phyloP scores from a whole-genome alignment of 768 basidiomycete genomes.

The Xerocomellus chrysenteron region DNA sequence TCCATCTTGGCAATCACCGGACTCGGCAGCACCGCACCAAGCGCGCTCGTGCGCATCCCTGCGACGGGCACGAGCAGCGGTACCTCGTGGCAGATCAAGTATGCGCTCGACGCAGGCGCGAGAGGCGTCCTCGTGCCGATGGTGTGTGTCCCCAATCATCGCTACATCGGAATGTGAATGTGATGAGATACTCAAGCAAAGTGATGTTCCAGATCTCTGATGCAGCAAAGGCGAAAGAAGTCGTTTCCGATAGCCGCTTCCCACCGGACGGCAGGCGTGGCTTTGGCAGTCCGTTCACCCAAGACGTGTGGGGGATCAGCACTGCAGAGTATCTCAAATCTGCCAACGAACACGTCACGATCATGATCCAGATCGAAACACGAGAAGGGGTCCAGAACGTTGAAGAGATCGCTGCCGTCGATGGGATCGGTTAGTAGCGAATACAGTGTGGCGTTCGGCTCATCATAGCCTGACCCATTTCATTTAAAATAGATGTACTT shows the following conservation, averaged over 20 bases:
- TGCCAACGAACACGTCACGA: conserved; percentile 55
- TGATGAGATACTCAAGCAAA: neutral
- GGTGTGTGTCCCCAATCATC: conserved; percentile 37
- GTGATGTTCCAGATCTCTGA: conserved; percentile 44
- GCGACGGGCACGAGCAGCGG: conserved; percentile 57
- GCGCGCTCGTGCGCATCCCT: conserved; percentile 59
- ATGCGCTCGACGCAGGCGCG: conserved; percentile 67
- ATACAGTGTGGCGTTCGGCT: neutral
- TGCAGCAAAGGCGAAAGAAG: conserved; percentile 52
- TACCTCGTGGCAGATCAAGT: conserved; percentile 71
- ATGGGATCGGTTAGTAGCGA: conserved; percentile 52
- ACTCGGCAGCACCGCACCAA: conserved; percentile 44
- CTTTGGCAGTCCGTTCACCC: conserved; percentile 64
- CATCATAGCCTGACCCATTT: neutral
- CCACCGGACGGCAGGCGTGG: conserved; percentile 63
- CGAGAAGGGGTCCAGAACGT: conserved; percentile 57
- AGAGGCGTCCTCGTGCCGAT: conserved; percentile 65
- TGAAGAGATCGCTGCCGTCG: conserved; percentile 56
- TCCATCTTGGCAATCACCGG: conserved; percentile 53
- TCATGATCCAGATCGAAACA: conserved; percentile 71
- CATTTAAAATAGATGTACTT: conserved; percentile 39
- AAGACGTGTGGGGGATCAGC: conserved; percentile 54
- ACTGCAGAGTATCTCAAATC: conserved; percentile 48
- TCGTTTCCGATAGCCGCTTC: conserved; percentile 59
- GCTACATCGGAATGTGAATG: too few species aligned